Percentiles rank a stretch among this genome's conserved stretches.
Conservation (phyloP, 2,329 filamentous ascomycete genomes). For the Acrocalymma vagum region DNA sequence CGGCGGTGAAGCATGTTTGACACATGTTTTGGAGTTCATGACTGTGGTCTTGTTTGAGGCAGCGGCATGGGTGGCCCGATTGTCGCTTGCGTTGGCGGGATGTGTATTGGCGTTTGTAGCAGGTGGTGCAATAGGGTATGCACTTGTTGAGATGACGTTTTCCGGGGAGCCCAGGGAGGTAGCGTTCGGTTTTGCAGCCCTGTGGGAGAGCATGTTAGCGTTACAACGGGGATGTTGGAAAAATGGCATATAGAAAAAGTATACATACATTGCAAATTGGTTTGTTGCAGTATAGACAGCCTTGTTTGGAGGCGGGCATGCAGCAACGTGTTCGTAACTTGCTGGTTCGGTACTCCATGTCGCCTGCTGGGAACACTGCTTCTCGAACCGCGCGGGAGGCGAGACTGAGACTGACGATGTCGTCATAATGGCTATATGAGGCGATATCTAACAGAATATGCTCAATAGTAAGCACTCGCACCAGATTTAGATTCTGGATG, state of each 20-base stretch:
- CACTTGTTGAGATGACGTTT: constrained; percentile 20
- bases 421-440: constrained; percentile 21
- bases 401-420: constrained; percentile 25
- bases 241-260: neutral
- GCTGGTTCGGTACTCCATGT: constrained; percentile 19
- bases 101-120: constrained; percentile 19
- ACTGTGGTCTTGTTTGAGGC: constrained; percentile 7
- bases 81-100: constrained; percentile 2
- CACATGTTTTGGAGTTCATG: constrained; percentile 18
- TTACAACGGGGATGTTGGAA: neutral
- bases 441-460: constrained; percentile 26
- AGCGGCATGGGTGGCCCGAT: constrained; percentile 20
- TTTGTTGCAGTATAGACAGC: constrained; percentile 29
- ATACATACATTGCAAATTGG: constrained; percentile 21
- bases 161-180: constrained; percentile 16
- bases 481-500: constrained; percentile 17
- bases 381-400: constrained; percentile 20
- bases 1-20: constrained; percentile 6
- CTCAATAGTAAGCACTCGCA: constrained; percentile 24
- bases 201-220: neutral
- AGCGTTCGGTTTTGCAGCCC: constrained; percentile 8
- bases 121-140: constrained; percentile 21
- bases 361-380: constrained; percentile 21
- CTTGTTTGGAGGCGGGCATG: constrained; percentile 6
- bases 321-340: constrained; percentile 22